Conservation (phyloP, 2,329 filamentous ascomycete species). For the Colletotrichum higginsianum region DNA sequence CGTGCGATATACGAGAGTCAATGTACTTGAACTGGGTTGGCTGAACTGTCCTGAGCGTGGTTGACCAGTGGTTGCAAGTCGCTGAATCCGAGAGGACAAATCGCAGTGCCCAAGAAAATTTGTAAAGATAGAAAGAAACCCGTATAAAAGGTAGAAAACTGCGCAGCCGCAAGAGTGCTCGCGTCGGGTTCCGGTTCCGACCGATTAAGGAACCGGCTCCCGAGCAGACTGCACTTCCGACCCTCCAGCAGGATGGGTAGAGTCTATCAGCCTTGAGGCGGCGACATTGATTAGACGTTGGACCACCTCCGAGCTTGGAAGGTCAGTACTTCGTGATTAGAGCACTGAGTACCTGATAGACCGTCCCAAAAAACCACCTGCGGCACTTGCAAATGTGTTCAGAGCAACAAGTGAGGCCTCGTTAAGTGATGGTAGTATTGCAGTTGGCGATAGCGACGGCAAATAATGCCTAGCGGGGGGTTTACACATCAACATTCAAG, state of each 20-base stretch:
- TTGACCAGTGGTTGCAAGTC: not conserved
- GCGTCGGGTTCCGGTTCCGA: constrained; percentile 4
- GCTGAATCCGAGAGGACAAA: not conserved
- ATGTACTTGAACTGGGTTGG: no score
- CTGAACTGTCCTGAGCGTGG: constrained; percentile 3
- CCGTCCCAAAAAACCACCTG: not conserved
- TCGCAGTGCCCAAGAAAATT: not conserved
- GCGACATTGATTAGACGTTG: constrained; percentile 9
- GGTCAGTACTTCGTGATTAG: not conserved
- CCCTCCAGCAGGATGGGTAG: constrained; percentile 1
- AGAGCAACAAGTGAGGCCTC: not conserved
- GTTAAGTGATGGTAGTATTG: not conserved
- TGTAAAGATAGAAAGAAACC: not conserved
- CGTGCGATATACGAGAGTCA: not conserved
- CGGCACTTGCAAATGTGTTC: not conserved
- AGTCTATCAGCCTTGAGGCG: not conserved
- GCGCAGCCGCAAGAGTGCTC: not conserved
- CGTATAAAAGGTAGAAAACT: not conserved
- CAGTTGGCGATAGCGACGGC: not conserved
- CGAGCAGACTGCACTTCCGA: constrained; percentile 16
- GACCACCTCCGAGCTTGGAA: not conserved
- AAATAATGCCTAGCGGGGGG: not conserved
- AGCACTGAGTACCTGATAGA: not conserved
- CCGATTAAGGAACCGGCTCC: not conserved
- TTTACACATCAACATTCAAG: not conserved